These are phyloP conservation scores for Mucor velutinosus DNA, from an alignment of 371 early-diverging fungal species.

Conservation along the genomic window DNA sequence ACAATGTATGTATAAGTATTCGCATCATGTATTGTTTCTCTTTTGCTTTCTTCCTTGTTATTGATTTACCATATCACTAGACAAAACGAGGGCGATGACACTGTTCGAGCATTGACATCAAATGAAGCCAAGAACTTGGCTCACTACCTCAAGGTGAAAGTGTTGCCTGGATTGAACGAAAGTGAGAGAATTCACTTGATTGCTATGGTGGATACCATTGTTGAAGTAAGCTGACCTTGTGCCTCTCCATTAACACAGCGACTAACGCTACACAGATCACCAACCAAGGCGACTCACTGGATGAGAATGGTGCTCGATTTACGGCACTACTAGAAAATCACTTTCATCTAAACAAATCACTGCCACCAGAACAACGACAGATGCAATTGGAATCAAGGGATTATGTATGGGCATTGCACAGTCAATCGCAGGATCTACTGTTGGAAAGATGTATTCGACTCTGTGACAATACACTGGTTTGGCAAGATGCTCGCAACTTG, in stretches of 20 bases:
- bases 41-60: not conserved
- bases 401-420: constrained; percentile 85
- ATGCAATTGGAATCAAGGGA: constrained; percentile 68
- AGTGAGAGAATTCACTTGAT: constrained; percentile 51
- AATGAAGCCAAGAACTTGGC: constrained; percentile 33
- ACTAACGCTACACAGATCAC: constrained; percentile 53
- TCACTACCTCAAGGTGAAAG: constrained; percentile 43
- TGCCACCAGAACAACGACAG: constrained; percentile 39
- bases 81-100: constrained; percentile 24
- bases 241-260: not conserved
- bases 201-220: constrained; percentile 65
- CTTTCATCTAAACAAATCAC: constrained; percentile 57
- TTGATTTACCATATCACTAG: not conserved
- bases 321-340: constrained; percentile 73
- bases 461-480: constrained; percentile 68
- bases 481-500: constrained; percentile 78
- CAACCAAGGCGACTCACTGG: constrained; percentile 72
- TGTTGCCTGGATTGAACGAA: constrained; percentile 48
- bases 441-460: constrained; percentile 67
- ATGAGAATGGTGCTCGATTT: constrained; percentile 88
- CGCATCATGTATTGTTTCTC: not conserved
- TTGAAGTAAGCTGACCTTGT: constrained; percentile 47
- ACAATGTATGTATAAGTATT: not conserved
- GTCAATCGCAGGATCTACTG: constrained; percentile 88
- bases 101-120: constrained; percentile 36